Percentiles rank a stretch among this genome's conserved stretches.
phyloP scores from a whole-genome alignment of 768 basidiomycete species.

The Trametes elegans region DNA sequence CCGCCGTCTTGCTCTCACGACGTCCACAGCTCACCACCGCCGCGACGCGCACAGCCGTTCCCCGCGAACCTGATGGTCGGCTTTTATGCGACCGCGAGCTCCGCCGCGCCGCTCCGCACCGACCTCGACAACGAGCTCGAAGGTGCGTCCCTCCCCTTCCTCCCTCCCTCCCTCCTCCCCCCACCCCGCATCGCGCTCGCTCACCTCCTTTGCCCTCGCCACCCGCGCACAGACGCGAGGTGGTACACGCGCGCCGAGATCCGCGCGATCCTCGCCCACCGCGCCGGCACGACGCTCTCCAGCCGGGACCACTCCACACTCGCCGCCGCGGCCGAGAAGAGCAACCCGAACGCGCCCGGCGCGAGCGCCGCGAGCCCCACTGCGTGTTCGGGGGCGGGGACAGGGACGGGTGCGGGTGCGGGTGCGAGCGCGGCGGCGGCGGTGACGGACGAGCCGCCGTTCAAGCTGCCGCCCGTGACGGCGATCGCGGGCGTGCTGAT shows the following conservation, averaged over 20 bases:
- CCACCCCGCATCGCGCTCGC: background rate
- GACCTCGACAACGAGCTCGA: constrained; percentile 97
- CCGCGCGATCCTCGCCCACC: constrained; percentile 56
- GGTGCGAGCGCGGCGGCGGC: constrained; percentile 20
- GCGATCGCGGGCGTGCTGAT: constrained; percentile 88
- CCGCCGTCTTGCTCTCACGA: background rate
- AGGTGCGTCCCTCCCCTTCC: constrained; percentile 45
- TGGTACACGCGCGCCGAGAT: constrained; percentile 86
- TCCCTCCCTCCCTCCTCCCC: background rate
- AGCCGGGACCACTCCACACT: constrained; percentile 50
- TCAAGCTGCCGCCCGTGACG: constrained; percentile 72
- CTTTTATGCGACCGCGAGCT: constrained; percentile 77
- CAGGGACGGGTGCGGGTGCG: too few relatives aligned
- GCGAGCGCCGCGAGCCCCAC: constrained; percentile 21
- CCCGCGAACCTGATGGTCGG: constrained; percentile 91
- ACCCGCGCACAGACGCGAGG: constrained; percentile 86
- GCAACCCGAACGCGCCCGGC: constrained; percentile 6
- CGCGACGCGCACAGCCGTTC: constrained; percentile 59
- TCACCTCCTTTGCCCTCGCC: background rate
- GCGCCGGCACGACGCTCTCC: constrained; percentile 47
- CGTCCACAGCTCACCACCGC: background rate
- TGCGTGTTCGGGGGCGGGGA: constrained; percentile 30
- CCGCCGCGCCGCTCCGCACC: constrained; percentile 67
- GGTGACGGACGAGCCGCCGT: constrained; percentile 30
- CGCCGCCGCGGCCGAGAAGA: constrained; percentile 30